Evolutionary conservation across 805 yeast genomes (phyloP).

Genomic region (Nakazawaea wickerhamii): DNA sequence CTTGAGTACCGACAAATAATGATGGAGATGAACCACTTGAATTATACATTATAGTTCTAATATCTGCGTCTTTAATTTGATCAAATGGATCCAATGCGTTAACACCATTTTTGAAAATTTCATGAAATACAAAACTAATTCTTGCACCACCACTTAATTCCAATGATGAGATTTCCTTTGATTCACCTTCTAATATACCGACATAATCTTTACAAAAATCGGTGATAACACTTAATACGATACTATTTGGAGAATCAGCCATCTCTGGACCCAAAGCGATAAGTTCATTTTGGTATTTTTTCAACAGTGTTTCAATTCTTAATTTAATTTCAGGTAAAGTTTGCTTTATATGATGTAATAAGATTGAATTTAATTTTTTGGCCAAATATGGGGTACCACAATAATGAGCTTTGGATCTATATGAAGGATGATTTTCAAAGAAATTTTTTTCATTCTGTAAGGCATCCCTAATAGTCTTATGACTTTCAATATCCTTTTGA

Average conservation of each 20-base stretch:
- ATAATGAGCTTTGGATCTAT: conserved; percentile 87
- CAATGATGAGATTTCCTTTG: conserved; percentile 78
- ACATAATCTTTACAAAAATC: conserved; percentile 88
- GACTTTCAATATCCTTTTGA: conserved; percentile 88
- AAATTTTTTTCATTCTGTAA: conserved; percentile 71
- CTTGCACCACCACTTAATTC: conserved; percentile 98
- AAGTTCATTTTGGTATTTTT: conserved; percentile 80
- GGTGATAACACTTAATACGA: conserved; percentile 86
- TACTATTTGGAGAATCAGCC: conserved; percentile 82
- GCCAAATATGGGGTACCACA: conserved; percentile 99
- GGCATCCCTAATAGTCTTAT: conserved; percentile 86
- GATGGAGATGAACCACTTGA: conserved; percentile 96
- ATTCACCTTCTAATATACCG: conserved; percentile 88
- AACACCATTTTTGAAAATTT: conserved; percentile 88
- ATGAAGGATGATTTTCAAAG: conserved; percentile 87
- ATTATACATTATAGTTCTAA: conserved; percentile 94
- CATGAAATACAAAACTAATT: conserved; percentile 94
- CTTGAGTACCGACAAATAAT: conserved; percentile 93
- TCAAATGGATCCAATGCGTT: conserved; percentile 93
- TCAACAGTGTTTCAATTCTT: conserved; percentile 78
- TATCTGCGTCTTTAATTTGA: conserved; percentile 91
- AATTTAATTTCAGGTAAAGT: conserved; percentile 90
- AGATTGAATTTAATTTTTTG: conserved; percentile 79
- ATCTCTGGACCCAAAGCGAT: conserved; percentile 80
- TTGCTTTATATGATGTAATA: conserved; percentile 83